Base-by-base conservation (phyloP, 2,329 filamentous ascomycete species). In the Ascochyta pisi region DNA sequence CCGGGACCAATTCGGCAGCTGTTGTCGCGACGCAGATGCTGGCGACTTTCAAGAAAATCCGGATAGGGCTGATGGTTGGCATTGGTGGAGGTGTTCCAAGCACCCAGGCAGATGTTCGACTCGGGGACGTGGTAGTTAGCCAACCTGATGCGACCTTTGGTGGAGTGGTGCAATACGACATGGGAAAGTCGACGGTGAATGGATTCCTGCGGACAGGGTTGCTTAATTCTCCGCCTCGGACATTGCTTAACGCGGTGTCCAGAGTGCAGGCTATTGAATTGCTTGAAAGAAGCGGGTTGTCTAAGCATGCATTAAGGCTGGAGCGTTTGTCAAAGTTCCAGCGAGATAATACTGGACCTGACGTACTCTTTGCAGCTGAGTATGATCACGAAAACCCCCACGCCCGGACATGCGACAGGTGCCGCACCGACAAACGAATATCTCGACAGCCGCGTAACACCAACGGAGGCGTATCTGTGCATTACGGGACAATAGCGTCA, bases 21-120 rank as follows among this genome's bases (percentile, higher is more conserved):
- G 61, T 60, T 2, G 70, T 73, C 2, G 72, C 71, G 1, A 67
- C 55, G 23, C 57, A 69, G 16, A 73, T 78, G 65, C 49, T 52
- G 13, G 46, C 58, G 6, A 68, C 66, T 4, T 79, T 78, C 54
- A 54, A 45, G 6, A 35, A 22, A 2, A 75, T 79, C 29, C 67
- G 62, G 19, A 68, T 80, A 35, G 73, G 71, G 2, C 65, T 82
- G 1, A 73, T 82, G 70, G 78, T 82, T 0, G 79, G 79, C 16
- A 76, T 82, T 34, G 78, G 76, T 0, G 74, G 75, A 26, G 67
- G 67, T 22, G 65, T 67, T n/a, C 62, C 65, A 9, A 60, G 56
- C 33, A 39, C 19, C 4, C 50, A 58, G 35, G 40, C 37, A 37
- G 67, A 69, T 41, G 59, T 68, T 10, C 58, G 67, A 24, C 64